phyloP scores from a whole-genome alignment of 768 basidiomycete genomes.

The Boletus fagicola region DNA sequence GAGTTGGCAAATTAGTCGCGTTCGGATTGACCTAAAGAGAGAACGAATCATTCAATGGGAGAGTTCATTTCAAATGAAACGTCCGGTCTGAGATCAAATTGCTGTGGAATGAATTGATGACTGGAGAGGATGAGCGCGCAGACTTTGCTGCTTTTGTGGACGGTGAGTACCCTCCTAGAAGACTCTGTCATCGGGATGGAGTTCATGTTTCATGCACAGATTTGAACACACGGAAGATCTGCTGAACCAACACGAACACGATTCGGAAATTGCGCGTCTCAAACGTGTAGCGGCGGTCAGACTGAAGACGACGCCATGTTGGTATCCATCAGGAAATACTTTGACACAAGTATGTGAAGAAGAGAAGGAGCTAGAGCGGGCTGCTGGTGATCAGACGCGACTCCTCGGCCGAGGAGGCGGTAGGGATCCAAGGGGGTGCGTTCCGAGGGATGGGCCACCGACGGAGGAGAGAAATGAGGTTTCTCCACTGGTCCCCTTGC shows the following conservation, averaged over 20 bases:
- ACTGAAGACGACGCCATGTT: constrained; percentile 74
- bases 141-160: constrained; percentile 83
- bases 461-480: constrained; percentile 28
- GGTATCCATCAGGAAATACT: constrained; percentile 78
- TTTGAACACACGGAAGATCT: constrained; percentile 88
- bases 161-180: constrained; percentile 46
- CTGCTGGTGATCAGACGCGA: constrained; percentile 78
- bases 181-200: neutral
- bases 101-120: constrained; percentile 85
- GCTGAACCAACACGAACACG: constrained; percentile 78
- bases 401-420: constrained; percentile 71
- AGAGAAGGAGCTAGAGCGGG: constrained; percentile 80
- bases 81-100: constrained; percentile 77
- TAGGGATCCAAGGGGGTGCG: constrained; percentile 54
- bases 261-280: constrained; percentile 73
- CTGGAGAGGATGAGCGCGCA: constrained; percentile 75
- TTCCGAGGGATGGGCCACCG: constrained; percentile 43
- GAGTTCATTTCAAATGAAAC: constrained; percentile 77
- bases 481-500: neutral
- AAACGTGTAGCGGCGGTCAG: constrained; percentile 85
- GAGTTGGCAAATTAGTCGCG: constrained; percentile 39
- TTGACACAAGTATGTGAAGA: constrained; percentile 83
- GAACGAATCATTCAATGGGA: constrained; percentile 85
- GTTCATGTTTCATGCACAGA: constrained; percentile 42
- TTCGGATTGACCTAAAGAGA: constrained; percentile 84